These are phyloP conservation scores for Entomortierella beljakovae DNA, from an alignment of 192 early-diverging fungal genomes.

Conservation along the genomic window DNA sequence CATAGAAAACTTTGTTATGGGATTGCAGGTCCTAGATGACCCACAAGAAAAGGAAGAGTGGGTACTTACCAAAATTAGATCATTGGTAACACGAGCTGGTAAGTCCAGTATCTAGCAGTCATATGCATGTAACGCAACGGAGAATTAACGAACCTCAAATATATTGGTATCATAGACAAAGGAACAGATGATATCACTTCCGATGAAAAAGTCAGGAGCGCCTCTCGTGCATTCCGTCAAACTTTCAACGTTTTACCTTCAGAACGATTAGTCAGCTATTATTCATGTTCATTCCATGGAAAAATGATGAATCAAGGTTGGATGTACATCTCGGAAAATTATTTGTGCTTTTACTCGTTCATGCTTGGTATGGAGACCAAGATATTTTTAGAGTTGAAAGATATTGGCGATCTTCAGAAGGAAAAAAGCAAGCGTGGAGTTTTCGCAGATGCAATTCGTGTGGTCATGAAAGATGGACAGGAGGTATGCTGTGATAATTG, in stretches of 20 bases:
- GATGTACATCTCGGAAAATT: slow-evolving; percentile 95
- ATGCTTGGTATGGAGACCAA: slow-evolving; percentile 94
- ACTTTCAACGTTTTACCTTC: slow-evolving; percentile 83
- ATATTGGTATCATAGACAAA: slow-evolving; percentile 59
- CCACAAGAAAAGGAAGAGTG: slow-evolving; percentile 84
- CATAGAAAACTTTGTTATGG: slow-evolving; percentile 81
- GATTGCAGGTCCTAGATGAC: slow-evolving; percentile 80
- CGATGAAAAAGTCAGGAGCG: slow-evolving; percentile 90
- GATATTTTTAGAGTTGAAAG: slow-evolving; percentile 90
- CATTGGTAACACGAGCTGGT: slow-evolving; percentile 85
- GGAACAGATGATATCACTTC: slow-evolving; percentile 83
- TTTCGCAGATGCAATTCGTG: slow-evolving; percentile 87
- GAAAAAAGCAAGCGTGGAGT: slow-evolving; percentile 93
- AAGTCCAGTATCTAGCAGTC: background rate
- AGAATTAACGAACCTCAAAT: background rate
- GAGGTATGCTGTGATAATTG: slow-evolving; percentile 74
- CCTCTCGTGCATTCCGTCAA: slow-evolving; percentile 89
- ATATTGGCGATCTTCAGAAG: slow-evolving; percentile 88
- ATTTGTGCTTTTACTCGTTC: slow-evolving; percentile 96
- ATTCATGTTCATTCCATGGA: slow-evolving; percentile 90
- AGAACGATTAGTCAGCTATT: slow-evolving; percentile 95
- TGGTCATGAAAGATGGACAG: slow-evolving; percentile 82
- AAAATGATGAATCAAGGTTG: slow-evolving; percentile 94
- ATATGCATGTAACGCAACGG: background rate
- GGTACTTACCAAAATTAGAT: slow-evolving; percentile 91